Conservation (phyloP, 768 basidiomycete genomes). For the Lactifluus piperatus region DNA sequence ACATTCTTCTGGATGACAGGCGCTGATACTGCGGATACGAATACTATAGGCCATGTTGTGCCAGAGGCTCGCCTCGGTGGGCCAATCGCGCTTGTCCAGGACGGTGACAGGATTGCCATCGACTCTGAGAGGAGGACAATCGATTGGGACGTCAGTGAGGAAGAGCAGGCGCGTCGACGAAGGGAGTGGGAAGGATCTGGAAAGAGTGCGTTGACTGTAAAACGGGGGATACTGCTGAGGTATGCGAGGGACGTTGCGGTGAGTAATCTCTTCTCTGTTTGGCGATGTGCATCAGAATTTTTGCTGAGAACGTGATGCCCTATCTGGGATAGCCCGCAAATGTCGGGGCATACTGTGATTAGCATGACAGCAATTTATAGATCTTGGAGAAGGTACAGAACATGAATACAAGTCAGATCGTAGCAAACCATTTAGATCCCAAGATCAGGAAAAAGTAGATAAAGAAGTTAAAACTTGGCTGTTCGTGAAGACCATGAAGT, state of each 20-base stretch:
- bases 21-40: neutral
- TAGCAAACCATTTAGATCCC: neutral
- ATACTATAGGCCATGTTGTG: slow-evolving; percentile 44
- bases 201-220: slow-evolving; percentile 55
- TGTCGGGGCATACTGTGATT: slow-evolving; percentile 78
- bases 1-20: neutral
- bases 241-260: slow-evolving; percentile 86
- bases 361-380: neutral
- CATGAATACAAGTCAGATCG: neutral
- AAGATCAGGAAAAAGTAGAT: neutral
- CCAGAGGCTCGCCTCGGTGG: slow-evolving; percentile 71
- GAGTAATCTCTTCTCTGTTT: slow-evolving; percentile 20
- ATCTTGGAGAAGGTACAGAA: neutral
- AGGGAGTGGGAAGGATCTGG: slow-evolving; percentile 64
- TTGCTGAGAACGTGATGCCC: neutral
- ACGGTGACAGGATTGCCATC: slow-evolving; percentile 73
- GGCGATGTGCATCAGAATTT: neutral
- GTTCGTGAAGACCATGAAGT: neutral
- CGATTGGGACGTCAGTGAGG: slow-evolving; percentile 64
- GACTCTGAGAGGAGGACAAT: slow-evolving; percentile 59
- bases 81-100: slow-evolving; percentile 78
- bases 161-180: slow-evolving; percentile 50
- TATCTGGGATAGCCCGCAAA: slow-evolving; percentile 55
- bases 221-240: slow-evolving; percentile 64
- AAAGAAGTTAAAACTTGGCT: neutral